A percentile compares a stretch with the other conserved stretches of the same genome.
Conservation (phyloP, 352 stramenopile genomes). For the Globisporangium spinosum region DNA sequence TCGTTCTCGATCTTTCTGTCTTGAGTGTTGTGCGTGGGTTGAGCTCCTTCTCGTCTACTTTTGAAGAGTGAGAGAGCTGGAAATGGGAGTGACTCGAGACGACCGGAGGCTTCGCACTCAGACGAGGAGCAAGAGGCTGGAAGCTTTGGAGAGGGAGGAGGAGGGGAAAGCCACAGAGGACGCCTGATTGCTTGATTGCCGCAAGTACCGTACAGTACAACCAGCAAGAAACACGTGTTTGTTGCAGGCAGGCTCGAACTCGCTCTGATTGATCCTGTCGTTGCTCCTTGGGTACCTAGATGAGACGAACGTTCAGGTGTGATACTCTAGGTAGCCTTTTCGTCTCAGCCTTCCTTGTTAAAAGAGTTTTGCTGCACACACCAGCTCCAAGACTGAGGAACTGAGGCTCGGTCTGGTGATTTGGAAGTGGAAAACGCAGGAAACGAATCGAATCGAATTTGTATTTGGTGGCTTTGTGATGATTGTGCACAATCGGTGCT, state of each 20-base stretch:
- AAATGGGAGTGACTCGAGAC: background rate
- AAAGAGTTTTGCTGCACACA: background rate
- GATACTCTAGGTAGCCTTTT: background rate
- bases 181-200: background rate
- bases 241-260: background rate
- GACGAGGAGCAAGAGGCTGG: background rate
- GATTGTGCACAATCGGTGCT: background rate
- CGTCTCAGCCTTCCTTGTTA: background rate
- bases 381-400: too few species aligned
- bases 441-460: background rate
- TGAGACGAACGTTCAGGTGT: conserved; percentile 1
- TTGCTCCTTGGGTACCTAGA: background rate
- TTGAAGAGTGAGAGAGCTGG: background rate
- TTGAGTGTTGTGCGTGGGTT: background rate
- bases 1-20: background rate
- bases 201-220: background rate
- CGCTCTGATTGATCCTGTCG: background rate
- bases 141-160: background rate
- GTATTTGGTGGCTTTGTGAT: background rate
- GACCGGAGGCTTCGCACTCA: background rate
- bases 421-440: background rate
- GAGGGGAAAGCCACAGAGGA: background rate
- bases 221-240: background rate
- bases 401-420: too few species aligned
- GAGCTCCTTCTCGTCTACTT: background rate